Evolutionary conservation across 1,139 yeast species (phyloP), one percentile per base, ranked within the genome.

Genomic region (Scheffersomyces insectosa): DNA sequence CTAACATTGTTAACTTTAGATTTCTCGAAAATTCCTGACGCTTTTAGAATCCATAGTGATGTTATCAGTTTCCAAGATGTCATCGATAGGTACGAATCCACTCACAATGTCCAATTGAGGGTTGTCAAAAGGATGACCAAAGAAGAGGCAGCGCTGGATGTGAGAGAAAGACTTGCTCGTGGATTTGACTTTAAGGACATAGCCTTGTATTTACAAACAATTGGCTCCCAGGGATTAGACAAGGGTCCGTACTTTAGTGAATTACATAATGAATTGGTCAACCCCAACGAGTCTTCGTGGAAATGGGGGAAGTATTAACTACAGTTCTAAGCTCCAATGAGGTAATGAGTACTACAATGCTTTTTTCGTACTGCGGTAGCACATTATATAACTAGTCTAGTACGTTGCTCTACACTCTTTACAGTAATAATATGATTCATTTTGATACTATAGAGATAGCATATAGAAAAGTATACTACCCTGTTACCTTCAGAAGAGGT

Each of bases 281-380:
- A 82, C 57, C 86, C 86, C 1, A 70, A 69, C 15, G 77, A 77
- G 57, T 58, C 66, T 2, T 53, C 74, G 39, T 82, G 82, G 77
- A 73, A 72, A 52, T 81, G 85, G 85, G 66, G 59, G 15, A 66
- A 61, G 42, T 68, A 39, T 41, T 54, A 48, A 32, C 9, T 31
- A 20, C 8, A 1, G 6, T 20, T 20, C 25, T 20, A 8, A 20
- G 2, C 6, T 20, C 8, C 25, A 20, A 20, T 6, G 25, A 20
- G 25, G 25, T 6, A 20, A 6, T 20, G 7, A 20, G 1, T 20
- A 20, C 25, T 20, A 8, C 16, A 20, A 20, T 20, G 8, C 8
- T 20, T 20, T 20, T 20, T 8, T 20, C 8, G 9, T 5, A 20
- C 8, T 5, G 6, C 9, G 7, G 25, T 20, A 6, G 25, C 8